Conservation (phyloP, 2,329 filamentous ascomycete species). For the Anisogramma anomala region DNA sequence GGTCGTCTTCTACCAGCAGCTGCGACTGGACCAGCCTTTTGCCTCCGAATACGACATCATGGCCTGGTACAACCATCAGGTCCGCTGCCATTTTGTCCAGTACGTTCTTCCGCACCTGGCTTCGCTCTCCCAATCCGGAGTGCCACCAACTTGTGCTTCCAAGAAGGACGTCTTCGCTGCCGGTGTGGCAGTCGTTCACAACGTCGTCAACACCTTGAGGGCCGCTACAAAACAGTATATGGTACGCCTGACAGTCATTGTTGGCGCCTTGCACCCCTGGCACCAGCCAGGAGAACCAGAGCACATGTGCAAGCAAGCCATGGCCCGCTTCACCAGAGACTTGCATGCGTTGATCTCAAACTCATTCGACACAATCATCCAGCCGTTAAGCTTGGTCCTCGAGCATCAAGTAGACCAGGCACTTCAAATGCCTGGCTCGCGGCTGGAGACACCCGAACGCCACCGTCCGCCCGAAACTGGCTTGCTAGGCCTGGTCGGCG, state of each 20-base stretch:
- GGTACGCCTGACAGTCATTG: constrained; percentile 40
- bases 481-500: constrained; percentile 42
- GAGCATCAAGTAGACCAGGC: constrained; percentile 39
- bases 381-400: constrained; percentile 44
- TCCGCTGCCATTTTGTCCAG: constrained; percentile 47
- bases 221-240: constrained; percentile 47
- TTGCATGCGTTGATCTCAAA: constrained; percentile 55
- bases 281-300: constrained; percentile 20
- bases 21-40: constrained; percentile 35
- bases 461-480: constrained; percentile 22
- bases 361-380: constrained; percentile 44
- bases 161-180: constrained; percentile 27
- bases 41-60: constrained; percentile 44
- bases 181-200: constrained; percentile 34
- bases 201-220: constrained; percentile 46
- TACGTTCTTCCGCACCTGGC: constrained; percentile 46
- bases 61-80: constrained; percentile 50
- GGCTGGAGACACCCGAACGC: not conserved
- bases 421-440: constrained; percentile 26
- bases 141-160: not conserved
- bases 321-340: constrained; percentile 41
- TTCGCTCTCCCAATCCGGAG: constrained; percentile 16
- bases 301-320: constrained; percentile 29
- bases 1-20: constrained; percentile 41
- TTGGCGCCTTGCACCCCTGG: constrained; percentile 31